Conservation (phyloP, 352 stramenopile species). For the Aphanomyces stellatus region DNA sequence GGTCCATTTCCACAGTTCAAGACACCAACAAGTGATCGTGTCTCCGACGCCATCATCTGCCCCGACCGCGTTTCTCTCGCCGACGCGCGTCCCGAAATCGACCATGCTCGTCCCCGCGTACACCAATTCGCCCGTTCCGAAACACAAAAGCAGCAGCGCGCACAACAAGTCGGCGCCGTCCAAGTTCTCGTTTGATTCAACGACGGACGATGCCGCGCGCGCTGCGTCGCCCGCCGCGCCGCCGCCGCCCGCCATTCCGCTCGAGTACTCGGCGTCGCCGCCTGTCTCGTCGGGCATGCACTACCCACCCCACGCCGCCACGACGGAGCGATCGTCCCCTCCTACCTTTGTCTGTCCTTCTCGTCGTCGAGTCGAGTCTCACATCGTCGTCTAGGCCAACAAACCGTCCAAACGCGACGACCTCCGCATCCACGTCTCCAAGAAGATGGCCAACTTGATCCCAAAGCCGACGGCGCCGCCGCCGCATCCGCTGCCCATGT, state of each 20-base stretch:
- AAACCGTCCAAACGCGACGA: conserved; percentile 42
- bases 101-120: conserved; percentile 44
- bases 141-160: conserved; percentile 28
- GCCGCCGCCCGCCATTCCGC: too few species aligned
- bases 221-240: too few species aligned
- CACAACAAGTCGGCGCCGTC: background rate
- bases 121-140: conserved; percentile 41
- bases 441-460: conserved; percentile 50
- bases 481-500: background rate
- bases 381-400: too few species aligned
- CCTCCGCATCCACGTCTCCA: conserved; percentile 67
- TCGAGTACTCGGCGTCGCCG: too few species aligned
- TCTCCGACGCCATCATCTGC: background rate
- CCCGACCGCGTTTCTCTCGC: conserved; percentile 3
- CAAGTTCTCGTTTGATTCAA: too few species aligned
- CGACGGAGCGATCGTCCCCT: too few species aligned
- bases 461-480: background rate
- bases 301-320: too few species aligned
- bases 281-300: too few species aligned
- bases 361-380: too few species aligned
- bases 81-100: conserved; percentile 22
- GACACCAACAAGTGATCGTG: conserved; percentile 17
- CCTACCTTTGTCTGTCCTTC: too few species aligned
- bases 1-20: conserved; percentile 28
- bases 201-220: too few species aligned